Evolutionary conservation across 331 rosid genomes (phyloP), one percentile per base, ranked within the genome.

Genomic region (Malus hybrid): DNA sequence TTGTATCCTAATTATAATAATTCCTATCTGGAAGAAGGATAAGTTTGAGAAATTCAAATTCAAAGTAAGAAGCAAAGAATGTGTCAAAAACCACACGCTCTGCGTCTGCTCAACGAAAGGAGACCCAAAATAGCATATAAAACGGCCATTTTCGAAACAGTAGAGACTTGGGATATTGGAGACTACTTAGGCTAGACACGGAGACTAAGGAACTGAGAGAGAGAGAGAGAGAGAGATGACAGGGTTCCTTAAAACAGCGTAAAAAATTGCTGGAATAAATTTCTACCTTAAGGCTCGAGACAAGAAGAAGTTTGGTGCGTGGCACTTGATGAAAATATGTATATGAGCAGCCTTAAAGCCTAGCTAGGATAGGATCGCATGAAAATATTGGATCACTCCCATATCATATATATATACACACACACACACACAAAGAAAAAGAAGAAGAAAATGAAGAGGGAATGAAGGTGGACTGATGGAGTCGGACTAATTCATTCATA

Each of bases 101-200:
- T 57, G 28, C 30, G 6, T 16, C 68, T 26, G 64, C 76, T 36
- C 14, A 44, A 15, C 68, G 9, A 24, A 9, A 13, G n/a, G 32
- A 42, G 67, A 70, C 20, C 75, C 57, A 68, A 73, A 73, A 82
- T 55, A 73, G 85, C 82, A 68, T 69, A 19, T 2, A 82, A 82
- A 78, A 78, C 66, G 16, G 80, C 82, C 79, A 78, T 82, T 61
- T 74, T 12, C 10, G 46, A 70, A 26, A 46, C n/a, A 26, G 26
- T 6, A 50, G 56, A 1, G 56, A 50, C 1, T 50, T 50, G 56
- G 56, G 56, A 50, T 6, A 52, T 16, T 52, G 57, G 9, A 16
- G 57, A 50, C 56, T 16, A 50, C 56, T 50, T 15, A 2, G n/a
- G 56, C 3, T 16, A 16, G 56, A 6, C 56, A 50, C 56, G 19